Evolutionary conservation across 2,329 filamentous ascomycete species (phyloP), one percentile per base, ranked within the genome.

Genomic region (Emergomyces pasteurianus): DNA sequence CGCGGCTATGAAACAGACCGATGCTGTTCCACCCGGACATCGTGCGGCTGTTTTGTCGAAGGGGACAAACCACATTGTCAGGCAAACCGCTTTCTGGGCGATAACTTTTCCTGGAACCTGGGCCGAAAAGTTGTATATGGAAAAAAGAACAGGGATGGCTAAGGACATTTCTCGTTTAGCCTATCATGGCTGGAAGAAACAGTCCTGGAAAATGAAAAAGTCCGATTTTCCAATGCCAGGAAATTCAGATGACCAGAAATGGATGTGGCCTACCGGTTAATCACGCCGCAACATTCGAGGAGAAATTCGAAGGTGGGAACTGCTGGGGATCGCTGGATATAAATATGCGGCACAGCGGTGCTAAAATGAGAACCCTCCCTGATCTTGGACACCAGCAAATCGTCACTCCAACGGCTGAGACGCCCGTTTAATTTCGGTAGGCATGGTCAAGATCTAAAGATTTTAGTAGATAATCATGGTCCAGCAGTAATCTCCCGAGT

Each of bases 161-260:
- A 16, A 31, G 26, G 49, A 23, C 23, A 14, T 16, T 12, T n/a
- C 21, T 26, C 7, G n/a, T n/a, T 36, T 21, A 16, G 8, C 55
- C 55, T 46, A 58, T 58, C 55, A 21, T 7, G 40, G 14, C 26
- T 6, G 23, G 21, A 56, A 58, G 23, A 31, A 16, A 38, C 26
- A 18, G n/a, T 52, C 18, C 21, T 23, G 43, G 31, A 31, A 26
- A 28, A 18, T 23, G 23, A 10, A 23, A 42, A 14, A 9, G 40
- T 28, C 52, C 57, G 57, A 59, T 59, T 46, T 47, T 59, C 34
- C 34, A 46, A 18, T n/a, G 42, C 21, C 43, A 26, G 46, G 18
- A 47, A 23, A 50, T 50, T 59, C 57, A 59, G 43, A 47, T 59
- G 57, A 59, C 57, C 31, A 50, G 31, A 49, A 50, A 5, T 26